Base-by-base conservation (phyloP, 129 eudicot genomes). In the Lactuca sativa region DNA sequence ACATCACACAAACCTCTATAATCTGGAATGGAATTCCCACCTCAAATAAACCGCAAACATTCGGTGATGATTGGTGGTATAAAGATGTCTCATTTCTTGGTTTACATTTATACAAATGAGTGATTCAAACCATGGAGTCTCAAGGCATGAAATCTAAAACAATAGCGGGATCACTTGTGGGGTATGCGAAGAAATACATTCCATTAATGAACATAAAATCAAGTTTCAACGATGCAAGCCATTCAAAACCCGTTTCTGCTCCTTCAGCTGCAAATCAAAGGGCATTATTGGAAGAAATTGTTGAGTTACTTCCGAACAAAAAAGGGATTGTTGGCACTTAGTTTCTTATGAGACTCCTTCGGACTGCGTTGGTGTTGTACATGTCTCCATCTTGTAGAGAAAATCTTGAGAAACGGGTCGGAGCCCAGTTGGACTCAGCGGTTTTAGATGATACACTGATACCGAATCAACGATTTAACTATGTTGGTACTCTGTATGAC, bases 241-340 rank as follows among this genome's bases (percentile, higher is more conserved):
- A 76, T 64, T 62, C 78, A 15, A 84, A 82, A 43, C 65, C 83
- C 2, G 77, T 79, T n/a, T 76, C 77, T 5, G 67, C 85, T 11
- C 92, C 93, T 10, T 78, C 91, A 2, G 96, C 88, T 63, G 81
- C 86, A 4, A 96, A 88, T 70, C 97, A 91, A 62, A 73, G 90
- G 77, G 81, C 77, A 2, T 88, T 91, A 40, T 76, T 91, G 36
- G 96, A 91, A 74, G 97, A 91, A 61, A 77, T 91, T 21, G 90
- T 88, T 0, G 92, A 72, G 74, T 44, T 91, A 18, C 78, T 91
- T 36, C 96, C 96, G 1, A 41, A 49, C 32, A 85, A 81, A 62
- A 91, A 78, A 66, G 96, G 96, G 41, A 78, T 86, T 32, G 77
- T 82, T 49, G 85, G 77, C 37, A 91, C 91, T n/a, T 82, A 80